These are phyloP conservation scores for Solanum lycopersicoides DNA, from an alignment of 257 asterid species.

Conservation along the genomic window DNA sequence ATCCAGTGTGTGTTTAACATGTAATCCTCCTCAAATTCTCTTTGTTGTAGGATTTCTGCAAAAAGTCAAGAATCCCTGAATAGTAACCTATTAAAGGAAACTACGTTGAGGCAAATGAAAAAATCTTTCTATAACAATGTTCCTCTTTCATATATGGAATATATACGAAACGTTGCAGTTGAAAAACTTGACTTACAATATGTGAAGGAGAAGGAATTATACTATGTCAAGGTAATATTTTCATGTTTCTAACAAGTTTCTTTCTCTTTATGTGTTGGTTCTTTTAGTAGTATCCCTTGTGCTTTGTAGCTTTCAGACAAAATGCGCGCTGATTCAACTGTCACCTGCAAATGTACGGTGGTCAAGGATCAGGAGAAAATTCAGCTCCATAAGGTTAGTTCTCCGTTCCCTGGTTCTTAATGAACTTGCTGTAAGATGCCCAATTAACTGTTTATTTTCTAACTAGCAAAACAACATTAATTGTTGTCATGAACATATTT, in stretches of 20 bases:
- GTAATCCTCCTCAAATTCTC: not conserved
- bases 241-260: not conserved
- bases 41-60: conserved; percentile 16
- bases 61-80: conserved; percentile 13
- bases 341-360: conserved; percentile 37
- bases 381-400: conserved; percentile 34
- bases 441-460: not conserved
- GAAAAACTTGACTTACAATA: conserved; percentile 13
- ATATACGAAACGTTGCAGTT: conserved; percentile 15
- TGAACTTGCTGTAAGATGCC: not conserved
- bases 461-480: not conserved
- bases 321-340: conserved; percentile 21
- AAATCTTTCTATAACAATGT: conserved; percentile 29
- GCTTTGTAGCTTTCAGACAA: conserved; percentile 26
- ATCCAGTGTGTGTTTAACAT: not conserved
- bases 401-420: not conserved
- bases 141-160: conserved; percentile 23
- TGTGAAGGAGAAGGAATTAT: conserved; percentile 25
- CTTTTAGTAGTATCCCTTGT: not conserved
- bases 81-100: conserved; percentile 1
- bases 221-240: conserved; percentile 23
- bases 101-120: conserved; percentile 14
- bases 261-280: not conserved
- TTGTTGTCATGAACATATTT: not conserved
- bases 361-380: conserved; percentile 14